Evolutionary conservation across 78 protist genomes (phyloP).

Genomic region (Paulinella micropora): DNA sequence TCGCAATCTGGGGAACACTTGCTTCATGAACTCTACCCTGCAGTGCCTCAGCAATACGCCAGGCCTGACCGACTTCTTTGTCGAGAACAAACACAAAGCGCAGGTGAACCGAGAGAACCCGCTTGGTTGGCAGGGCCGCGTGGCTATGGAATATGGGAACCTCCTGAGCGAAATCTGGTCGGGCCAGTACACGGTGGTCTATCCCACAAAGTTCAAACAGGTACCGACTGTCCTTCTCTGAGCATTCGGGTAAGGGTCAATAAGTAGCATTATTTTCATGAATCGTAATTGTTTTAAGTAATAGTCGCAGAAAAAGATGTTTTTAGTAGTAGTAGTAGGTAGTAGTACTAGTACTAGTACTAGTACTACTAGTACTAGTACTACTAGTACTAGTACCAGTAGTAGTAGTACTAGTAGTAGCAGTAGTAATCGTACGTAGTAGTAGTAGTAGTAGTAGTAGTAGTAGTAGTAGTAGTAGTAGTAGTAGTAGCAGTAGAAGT

Average conservation of each 20-base stretch:
- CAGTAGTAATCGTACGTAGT: neutral
- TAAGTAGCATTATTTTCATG: too few species aligned
- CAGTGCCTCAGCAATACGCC: neutral
- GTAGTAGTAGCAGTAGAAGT: neutral
- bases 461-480: neutral
- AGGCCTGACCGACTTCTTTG: neutral
- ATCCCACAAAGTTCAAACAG: too few species aligned
- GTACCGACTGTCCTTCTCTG: too few species aligned
- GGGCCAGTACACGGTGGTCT: neutral
- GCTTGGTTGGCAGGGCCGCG: neutral
- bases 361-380: too few species aligned
- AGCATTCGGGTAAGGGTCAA: too few species aligned
- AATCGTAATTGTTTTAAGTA: too few species aligned
- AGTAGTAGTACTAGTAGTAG: too few species aligned
- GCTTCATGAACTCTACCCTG: constrained; percentile 4
- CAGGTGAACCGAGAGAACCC: neutral
- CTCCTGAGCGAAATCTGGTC: neutral
- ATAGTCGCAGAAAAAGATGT: too few species aligned
- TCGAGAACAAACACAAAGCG: neutral
- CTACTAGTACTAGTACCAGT: too few species aligned
- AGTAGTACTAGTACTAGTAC: too few species aligned
- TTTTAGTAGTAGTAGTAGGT: too few species aligned
- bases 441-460: neutral
- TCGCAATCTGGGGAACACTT: constrained; percentile 3
- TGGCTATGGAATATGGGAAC: neutral